Conservation (phyloP, 352 stramenopile species). For the Phytopythium aichiense region DNA sequence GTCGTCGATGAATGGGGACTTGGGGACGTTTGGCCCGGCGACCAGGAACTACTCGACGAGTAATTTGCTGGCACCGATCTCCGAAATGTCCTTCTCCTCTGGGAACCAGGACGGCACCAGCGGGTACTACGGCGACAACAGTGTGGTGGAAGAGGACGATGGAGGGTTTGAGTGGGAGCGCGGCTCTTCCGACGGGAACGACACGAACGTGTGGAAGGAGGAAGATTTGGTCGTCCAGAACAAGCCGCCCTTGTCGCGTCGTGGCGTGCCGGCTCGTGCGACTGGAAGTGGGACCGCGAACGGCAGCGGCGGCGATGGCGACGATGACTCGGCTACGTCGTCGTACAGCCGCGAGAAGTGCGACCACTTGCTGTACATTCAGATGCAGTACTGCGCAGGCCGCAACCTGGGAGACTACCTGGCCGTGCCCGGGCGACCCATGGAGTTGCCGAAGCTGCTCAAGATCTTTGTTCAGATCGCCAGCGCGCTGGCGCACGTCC, state of each 20-base stretch:
- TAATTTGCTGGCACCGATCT: constrained; percentile 68
- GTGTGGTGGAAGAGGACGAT: constrained; percentile 42
- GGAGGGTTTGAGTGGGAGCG: constrained; percentile 79
- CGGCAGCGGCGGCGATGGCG: constrained; percentile 23
- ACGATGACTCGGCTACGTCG: constrained; percentile 29
- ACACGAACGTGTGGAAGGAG: constrained; percentile 50
- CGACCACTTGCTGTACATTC: constrained; percentile 90
- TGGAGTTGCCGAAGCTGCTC: constrained; percentile 76
- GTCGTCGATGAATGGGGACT: constrained; percentile 20
- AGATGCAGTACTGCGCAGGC: constrained; percentile 90
- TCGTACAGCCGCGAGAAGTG: constrained; percentile 49
- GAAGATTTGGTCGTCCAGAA: constrained; percentile 55
- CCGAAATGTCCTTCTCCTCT: constrained; percentile 63
- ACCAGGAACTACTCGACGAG: constrained; percentile 64
- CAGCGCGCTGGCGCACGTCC: constrained; percentile 87
- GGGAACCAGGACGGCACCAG: constrained; percentile 38
- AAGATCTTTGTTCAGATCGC: constrained; percentile 88
- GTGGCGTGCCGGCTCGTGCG: neutral
- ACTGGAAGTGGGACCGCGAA: neutral
- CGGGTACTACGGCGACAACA: constrained; percentile 41
- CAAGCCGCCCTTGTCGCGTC: constrained; percentile 10
- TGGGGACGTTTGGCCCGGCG: constrained; percentile 23
- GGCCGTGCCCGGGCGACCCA: constrained; percentile 53
- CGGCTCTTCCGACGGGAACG: constrained; percentile 41
- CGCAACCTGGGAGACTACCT: constrained; percentile 86